phyloP scores from a whole-genome alignment of 1,139 yeast species.

The Diutina catenulata region DNA sequence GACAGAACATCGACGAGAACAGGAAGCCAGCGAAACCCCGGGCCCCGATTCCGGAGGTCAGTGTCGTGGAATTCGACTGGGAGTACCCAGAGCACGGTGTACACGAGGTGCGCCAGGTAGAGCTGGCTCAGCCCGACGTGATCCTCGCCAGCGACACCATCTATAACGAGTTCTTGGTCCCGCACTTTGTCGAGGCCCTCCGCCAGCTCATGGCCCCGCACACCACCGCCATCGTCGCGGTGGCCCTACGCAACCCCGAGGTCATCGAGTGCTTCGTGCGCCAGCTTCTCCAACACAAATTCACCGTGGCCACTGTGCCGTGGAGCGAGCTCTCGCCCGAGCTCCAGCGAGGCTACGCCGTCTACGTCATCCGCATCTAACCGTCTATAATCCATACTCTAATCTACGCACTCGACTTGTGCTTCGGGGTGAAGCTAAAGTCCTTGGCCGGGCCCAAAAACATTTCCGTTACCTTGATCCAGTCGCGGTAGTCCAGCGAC shows the following conservation, averaged over 20 bases:
- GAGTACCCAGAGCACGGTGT: constrained; percentile 32
- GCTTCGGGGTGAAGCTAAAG: constrained; percentile 84
- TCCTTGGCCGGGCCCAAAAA: constrained; percentile 76
- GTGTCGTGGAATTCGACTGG: constrained; percentile 55
- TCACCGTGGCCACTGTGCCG: constrained; percentile 18
- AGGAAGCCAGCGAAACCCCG: not conserved
- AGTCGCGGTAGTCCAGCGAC: constrained; percentile 74
- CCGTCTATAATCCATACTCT: too few species aligned
- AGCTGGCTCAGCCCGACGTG: constrained; percentile 22
- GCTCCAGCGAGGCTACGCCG: not conserved
- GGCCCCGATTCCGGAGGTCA: constrained; percentile 14
- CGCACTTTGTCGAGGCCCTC: constrained; percentile 36
- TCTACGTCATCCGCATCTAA: not conserved
- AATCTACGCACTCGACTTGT: constrained; percentile 70
- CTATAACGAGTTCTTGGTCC: constrained; percentile 53
- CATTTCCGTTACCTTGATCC: constrained; percentile 97
- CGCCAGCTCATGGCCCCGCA: constrained; percentile 17
- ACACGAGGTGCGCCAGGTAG: constrained; percentile 11
- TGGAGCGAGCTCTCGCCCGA: not conserved
- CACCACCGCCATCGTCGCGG: constrained; percentile 33
- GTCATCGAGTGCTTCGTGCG: constrained; percentile 38
- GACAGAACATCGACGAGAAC: constrained; percentile 33
- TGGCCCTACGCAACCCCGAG: constrained; percentile 46
- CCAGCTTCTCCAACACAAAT: constrained; percentile 11
- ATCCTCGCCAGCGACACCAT: constrained; percentile 61